Base-by-base conservation (phyloP, 2,329 filamentous ascomycete genomes). In the Colletotrichum echinochloae region DNA sequence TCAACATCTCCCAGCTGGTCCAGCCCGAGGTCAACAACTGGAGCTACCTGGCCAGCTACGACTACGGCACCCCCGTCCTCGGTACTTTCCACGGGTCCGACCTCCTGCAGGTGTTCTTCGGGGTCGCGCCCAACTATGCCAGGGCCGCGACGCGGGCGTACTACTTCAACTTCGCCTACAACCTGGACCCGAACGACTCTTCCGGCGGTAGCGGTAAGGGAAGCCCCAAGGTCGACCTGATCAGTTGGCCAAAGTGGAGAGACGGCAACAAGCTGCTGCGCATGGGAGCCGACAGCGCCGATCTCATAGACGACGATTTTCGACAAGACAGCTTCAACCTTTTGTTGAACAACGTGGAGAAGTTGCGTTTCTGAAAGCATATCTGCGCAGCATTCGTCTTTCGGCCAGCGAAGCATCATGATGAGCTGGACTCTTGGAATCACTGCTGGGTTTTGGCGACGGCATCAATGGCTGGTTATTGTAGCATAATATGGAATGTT, bases 81-180 rank as follows among this genome's bases (percentile, higher is more conserved):
- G 90, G 90, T 1, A 92, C 90, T 0, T 90, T 89, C 79, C 90
- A 92, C 72, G 88, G 79, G 7, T 84, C 83, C 0, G 89, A 91
- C 66, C 72, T 91, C 1, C 70, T 90, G 16, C 83, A 88, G 67
- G 82, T 88, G 0, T 89, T 89, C 73, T 85, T 83, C 39, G 86
- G 86, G 0, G 78, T 87, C 46, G 73, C 82, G 60, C 81, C 83
- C 1, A 85, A 87, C 70, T 84, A 85, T 48, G 85, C 86, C 1
- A 81, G 82, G 0, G 75, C 73, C 20, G 80, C 83, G 0, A 85
- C 88, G 33, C 83, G 86, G 60, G 81, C 82, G 0, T 91, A 91
- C 76, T 91, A 90, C 73, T 79, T 88, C 60, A 85, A 82, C 16
- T 91, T 91, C 74, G 79, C 90, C 2, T 83, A 89, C 72, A 81